phyloP scores from a whole-genome alignment of 2,329 filamentous ascomycete genomes.

The Cyphellophora attinorum region DNA sequence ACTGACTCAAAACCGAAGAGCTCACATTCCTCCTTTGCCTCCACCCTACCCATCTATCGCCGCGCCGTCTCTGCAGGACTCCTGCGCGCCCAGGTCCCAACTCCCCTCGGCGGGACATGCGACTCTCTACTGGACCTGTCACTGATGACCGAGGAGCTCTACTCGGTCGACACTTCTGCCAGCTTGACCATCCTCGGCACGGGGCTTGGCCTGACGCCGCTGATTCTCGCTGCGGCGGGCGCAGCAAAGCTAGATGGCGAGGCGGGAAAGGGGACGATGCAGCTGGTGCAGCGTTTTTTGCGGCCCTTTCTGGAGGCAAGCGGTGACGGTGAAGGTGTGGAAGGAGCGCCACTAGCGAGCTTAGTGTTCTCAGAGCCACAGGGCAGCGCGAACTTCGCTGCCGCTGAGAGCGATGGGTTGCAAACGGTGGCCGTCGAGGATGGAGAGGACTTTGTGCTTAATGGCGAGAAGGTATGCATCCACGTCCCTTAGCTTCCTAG shows the following conservation, averaged over 20 bases:
- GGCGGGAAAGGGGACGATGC: no score
- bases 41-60: slow-evolving; percentile 38
- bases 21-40: slow-evolving; percentile 38
- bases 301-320: slow-evolving; percentile 36
- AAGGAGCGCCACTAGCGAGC: slow-evolving; percentile 40
- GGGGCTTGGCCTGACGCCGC: slow-evolving; percentile 42
- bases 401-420: slow-evolving; percentile 39
- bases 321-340: no score
- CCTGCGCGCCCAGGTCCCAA: slow-evolving; percentile 39
- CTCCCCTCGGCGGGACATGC: slow-evolving; percentile 35
- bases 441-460: slow-evolving; percentile 43
- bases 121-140: slow-evolving; percentile 38
- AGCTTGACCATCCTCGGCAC: slow-evolving; percentile 44
- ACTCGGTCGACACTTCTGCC: slow-evolving; percentile 40
- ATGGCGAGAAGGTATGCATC: slow-evolving; percentile 40
- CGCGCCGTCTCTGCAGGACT: slow-evolving; percentile 35
- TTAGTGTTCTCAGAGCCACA: slow-evolving; percentile 44
- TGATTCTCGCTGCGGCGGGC: slow-evolving; percentile 39
- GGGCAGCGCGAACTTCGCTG: slow-evolving; percentile 44
- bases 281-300: slow-evolving; percentile 35
- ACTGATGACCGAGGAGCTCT: slow-evolving; percentile 45
- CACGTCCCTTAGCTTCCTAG: no score
- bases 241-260: no score
- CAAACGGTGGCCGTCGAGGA: slow-evolving; percentile 39
- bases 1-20: no score